Conservation (phyloP, 257 asterid species). For the Nicotiana benthamiana region DNA sequence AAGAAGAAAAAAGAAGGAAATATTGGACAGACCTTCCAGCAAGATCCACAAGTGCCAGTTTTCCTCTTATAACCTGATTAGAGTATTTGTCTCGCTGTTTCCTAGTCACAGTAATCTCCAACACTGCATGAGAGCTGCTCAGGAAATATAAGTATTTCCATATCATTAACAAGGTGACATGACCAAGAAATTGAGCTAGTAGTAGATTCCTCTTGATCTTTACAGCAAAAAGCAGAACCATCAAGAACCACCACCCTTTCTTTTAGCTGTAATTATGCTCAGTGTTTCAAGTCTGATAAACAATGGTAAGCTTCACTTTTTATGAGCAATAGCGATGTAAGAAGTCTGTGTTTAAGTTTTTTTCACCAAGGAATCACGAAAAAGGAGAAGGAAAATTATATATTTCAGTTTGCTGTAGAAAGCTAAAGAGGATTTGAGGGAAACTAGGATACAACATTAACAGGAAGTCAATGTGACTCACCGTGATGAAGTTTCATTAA, state of each 20-base stretch:
- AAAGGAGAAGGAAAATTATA: neutral
- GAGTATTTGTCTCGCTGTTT: slow-evolving; percentile 58
- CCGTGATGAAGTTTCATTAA: slow-evolving; percentile 93
- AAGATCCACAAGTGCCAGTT: slow-evolving; percentile 92
- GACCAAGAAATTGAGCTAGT: neutral
- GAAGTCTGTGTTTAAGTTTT: neutral
- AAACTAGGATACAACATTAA: neutral
- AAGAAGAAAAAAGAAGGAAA: slow-evolving; percentile 11
- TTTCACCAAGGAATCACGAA: neutral
- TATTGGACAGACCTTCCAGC: slow-evolving; percentile 78
- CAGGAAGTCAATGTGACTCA: slow-evolving; percentile 27
- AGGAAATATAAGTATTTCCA: slow-evolving; percentile 4
- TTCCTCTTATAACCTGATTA: slow-evolving; percentile 79
- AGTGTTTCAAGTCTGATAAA: neutral
- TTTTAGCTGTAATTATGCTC: neutral
- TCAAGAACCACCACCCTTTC: neutral
- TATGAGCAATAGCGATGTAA: neutral
- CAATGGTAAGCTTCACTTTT: neutral
- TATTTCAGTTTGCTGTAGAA: neutral
- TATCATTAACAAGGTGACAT: neutral
- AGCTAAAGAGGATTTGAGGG: neutral
- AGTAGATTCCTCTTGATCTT: neutral
- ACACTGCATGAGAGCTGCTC: slow-evolving; percentile 89
- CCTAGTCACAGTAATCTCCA: slow-evolving; percentile 77
- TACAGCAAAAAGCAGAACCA: neutral